phyloP scores from a whole-genome alignment of 2,329 filamentous ascomycete genomes.

The Bisporella sp. region DNA sequence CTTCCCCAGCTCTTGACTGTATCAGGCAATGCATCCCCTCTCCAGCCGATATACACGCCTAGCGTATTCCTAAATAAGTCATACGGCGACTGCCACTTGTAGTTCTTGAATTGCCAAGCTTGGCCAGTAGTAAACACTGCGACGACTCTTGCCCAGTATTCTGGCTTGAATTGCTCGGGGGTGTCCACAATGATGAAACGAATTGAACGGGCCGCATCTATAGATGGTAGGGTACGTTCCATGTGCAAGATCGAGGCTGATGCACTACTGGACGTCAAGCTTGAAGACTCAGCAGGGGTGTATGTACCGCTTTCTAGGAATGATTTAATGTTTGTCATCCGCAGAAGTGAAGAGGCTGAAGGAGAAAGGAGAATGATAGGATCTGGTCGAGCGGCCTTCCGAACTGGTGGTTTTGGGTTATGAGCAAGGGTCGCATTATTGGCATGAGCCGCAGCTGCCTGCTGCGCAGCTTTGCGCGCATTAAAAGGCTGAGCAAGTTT shows the following conservation, averaged over 20 bases:
- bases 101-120: constrained; percentile 96
- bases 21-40: constrained; percentile 71
- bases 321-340: constrained; percentile 90
- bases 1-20: constrained; percentile 80
- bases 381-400: constrained; percentile 43
- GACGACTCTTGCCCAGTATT: constrained; percentile 94
- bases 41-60: constrained; percentile 87
- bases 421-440: constrained; percentile 42
- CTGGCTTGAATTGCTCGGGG: constrained; percentile 90
- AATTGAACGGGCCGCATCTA: constrained; percentile 65
- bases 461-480: constrained; percentile 45
- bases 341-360: constrained; percentile 87
- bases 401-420: constrained; percentile 44
- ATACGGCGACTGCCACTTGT: constrained; percentile 86
- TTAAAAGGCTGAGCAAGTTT: constrained; percentile 79
- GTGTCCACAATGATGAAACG: constrained; percentile 95
- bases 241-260: constrained; percentile 80
- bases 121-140: constrained; percentile 97
- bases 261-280: constrained; percentile 49
- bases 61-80: constrained; percentile 86
- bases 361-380: constrained; percentile 97
- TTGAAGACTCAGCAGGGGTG: constrained; percentile 61
- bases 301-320: constrained; percentile 86
- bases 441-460: constrained; percentile 27
- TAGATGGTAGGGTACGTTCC: constrained; percentile 63